Base-by-base conservation (phyloP, 768 basidiomycete genomes). In the Pleurotus eryngii region DNA sequence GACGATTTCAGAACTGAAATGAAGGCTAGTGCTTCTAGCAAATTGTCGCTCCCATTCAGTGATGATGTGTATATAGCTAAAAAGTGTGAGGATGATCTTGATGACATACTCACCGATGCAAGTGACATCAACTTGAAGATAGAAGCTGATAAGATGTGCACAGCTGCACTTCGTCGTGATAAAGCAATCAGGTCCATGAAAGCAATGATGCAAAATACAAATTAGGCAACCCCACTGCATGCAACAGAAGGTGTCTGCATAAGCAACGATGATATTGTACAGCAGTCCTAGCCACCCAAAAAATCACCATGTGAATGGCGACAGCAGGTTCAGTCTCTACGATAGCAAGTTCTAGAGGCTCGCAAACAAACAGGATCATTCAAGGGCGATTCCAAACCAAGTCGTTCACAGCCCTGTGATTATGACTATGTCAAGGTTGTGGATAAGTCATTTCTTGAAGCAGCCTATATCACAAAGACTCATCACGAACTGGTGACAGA, bases 1-100 rank as follows among this genome's bases (percentile, higher is more conserved):
- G 71, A 76, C 62, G 72, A 74, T 53, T 72, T 65, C 40, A n/a
- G 56, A 61, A 46, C 27, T 60, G 24, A 46, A 24, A 50, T 27
- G 26, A 56, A 56, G 40, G 0, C 9, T 1, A 11, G 27, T 17
- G 18, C 17, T 37, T 54, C 14, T 38, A 7, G 18, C 9, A 5
- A 17, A 15, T 22, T 27, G 51, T 17, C 17, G n/a, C 14, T 27
- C 35, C 17, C 17, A 9, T 11, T 35, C 9, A 1, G 30, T 35
- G 30, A 35, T 35, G 45, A 42, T 17, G 18, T 12, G 37, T 17
- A n/a, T 18, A n/a, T 12, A n/a, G 22, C 15, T 11, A 20, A 9
- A 11, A 37, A 43, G 22, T 30, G 14, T 40, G 20, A 48, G 17
- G 27, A 30, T 20, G 50, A 38, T 54, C 18, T 53, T 38, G 18